Evolutionary conservation across 805 yeast genomes (phyloP).

Genomic region (Yarrowia hollandica): DNA sequence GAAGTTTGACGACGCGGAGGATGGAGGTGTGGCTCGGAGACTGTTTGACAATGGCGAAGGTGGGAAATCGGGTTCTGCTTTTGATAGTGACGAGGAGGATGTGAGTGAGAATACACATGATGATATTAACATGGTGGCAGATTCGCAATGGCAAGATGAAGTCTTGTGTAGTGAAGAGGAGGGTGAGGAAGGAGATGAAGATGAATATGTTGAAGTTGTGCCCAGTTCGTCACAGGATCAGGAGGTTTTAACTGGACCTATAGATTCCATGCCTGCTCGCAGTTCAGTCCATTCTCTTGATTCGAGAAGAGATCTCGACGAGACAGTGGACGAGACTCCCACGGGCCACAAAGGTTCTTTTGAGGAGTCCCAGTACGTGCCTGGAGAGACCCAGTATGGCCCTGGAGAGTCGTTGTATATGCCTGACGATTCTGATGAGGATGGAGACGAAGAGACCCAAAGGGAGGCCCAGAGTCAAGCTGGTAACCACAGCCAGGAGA

Average conservation of each 20-base stretch:
- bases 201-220: neutral
- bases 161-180: neutral
- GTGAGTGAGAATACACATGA: no score
- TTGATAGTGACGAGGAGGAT: neutral
- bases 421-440: neutral
- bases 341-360: neutral
- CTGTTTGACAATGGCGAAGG: slow-evolving; percentile 4
- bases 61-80: no score
- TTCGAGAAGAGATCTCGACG: slow-evolving; percentile 11
- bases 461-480: no score
- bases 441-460: neutral
- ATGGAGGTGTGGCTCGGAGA: slow-evolving; percentile 12
- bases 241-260: no score
- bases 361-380: neutral
- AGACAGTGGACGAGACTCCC: slow-evolving; percentile 14
- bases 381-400: slow-evolving; percentile 1
- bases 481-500: no score
- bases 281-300: neutral
- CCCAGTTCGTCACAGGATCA: slow-evolving; percentile 16
- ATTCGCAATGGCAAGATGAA: slow-evolving; percentile 12
- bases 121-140: neutral
- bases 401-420: neutral
- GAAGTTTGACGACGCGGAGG: neutral
- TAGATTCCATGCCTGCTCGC: slow-evolving; percentile 13
- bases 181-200: neutral